A percentile compares a stretch with the other conserved stretches of the same genome.
phyloP scores from a whole-genome alignment of 2,329 filamentous ascomycete species.

The Raffaelea albimanens region DNA sequence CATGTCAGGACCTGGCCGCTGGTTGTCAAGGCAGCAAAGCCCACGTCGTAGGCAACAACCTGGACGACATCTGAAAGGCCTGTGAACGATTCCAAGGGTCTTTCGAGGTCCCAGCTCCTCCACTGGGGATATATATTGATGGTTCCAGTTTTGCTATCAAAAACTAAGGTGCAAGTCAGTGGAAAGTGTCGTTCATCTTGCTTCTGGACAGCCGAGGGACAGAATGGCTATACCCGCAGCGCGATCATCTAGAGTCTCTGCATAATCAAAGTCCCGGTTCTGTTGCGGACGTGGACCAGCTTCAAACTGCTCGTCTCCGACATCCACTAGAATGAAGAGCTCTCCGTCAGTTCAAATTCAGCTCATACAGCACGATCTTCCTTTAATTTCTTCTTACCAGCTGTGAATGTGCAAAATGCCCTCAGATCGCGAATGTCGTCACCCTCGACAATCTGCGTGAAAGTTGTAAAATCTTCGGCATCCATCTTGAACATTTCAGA shows the following conservation, averaged over 20 bases:
- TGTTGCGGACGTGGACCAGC: background rate
- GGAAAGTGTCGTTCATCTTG: constrained; percentile 3
- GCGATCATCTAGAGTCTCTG: constrained; percentile 19
- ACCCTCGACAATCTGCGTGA: constrained; percentile 31
- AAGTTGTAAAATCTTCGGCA: constrained; percentile 34
- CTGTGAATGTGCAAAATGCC: constrained; percentile 33
- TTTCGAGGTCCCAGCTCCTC: background rate
- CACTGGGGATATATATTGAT: constrained; percentile 19
- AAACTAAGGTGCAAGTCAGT: constrained; percentile 11
- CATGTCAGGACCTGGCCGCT: constrained; percentile 38
- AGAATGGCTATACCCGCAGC: constrained; percentile 18
- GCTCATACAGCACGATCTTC: too few relatives aligned
- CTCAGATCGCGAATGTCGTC: constrained; percentile 24
- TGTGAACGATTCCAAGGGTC: constrained; percentile 10
- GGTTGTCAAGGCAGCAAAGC: constrained; percentile 36
- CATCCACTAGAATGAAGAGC: constrained; percentile 5
- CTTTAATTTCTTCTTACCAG: constrained; percentile 26
- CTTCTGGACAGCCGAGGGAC: background rate
- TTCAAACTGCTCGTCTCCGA: background rate
- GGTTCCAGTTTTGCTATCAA: constrained; percentile 16
- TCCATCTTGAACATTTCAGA: constrained; percentile 20
- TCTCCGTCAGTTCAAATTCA: too few relatives aligned
- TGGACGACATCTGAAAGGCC: constrained; percentile 24
- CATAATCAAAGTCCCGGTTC: constrained; percentile 7
- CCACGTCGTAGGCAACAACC: constrained; percentile 36